Base-by-base conservation (phyloP, 257 asterid genomes). In the Primulina tabacum region DNA sequence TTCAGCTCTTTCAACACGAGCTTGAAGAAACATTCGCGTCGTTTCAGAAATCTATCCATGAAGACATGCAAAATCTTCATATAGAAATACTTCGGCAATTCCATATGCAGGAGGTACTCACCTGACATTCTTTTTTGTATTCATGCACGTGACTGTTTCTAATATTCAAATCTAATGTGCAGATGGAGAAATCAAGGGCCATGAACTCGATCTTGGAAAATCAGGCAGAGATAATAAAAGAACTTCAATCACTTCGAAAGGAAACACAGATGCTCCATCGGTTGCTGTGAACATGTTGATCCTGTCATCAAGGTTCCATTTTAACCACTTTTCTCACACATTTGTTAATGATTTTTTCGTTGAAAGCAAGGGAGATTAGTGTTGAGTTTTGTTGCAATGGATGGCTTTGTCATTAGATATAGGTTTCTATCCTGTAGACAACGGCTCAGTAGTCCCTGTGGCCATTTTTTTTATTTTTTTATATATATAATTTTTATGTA, bases 41-140 rank as follows among this genome's bases (percentile, higher is more conserved):
- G 47, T 84, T 89, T 82, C 97, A 89, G 80, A 86, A 85, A 73
- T 86, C 97, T 70, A 84, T 91, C 77, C 99, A 89, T n/a, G 97
- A 88, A 72, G 97, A 89, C 67, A 86, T 88, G 90, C 88, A 97
- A 33, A 91, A 94, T 79, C 96, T 94, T 77, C 97, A 94, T 67
- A 74, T 94, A 28, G 97, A 94, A 80, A 80, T 88, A 67, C 67
- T 91, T 60, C 88, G 97, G 76, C 97, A 94, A 60, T 91, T 86
- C 73, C 97, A 94, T 69, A 75, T 94, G 88, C 99, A 86, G 80
- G 95, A 94, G 97, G 99, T 94, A 85, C 67, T 71, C 62, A 24
- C 72, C 50, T 62, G 33, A 33, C 38, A 26, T 24, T 18, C 40
- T 12, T 59, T 33, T 70, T 40, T n/a, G n/a, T 35, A 7, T 67